A percentile compares a stretch with the other conserved stretches of the same genome.
Evolutionary conservation across 257 asterid genomes (phyloP).

Genomic region (Gynochthodes officinalis): DNA sequence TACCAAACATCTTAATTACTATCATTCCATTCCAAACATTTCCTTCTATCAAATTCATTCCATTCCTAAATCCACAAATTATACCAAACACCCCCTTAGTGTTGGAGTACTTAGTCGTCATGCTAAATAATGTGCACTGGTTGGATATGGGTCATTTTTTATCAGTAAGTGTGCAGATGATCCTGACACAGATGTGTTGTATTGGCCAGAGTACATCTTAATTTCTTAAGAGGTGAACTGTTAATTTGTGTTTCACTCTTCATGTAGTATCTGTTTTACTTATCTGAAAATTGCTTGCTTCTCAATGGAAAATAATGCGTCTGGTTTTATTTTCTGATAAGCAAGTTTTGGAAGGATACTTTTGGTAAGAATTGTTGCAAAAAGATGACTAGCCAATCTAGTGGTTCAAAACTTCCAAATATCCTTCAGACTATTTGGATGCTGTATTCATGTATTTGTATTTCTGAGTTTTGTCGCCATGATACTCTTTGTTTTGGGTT

Average conservation of each 20-base stretch:
- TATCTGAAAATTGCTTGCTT: not conserved
- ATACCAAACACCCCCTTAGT: not conserved
- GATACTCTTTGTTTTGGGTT: not conserved
- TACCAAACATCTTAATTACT: no score
- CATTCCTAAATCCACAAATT: no score
- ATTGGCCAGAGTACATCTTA: not conserved
- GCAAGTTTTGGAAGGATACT: not conserved
- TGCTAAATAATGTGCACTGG: not conserved
- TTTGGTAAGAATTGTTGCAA: not conserved
- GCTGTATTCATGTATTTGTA: not conserved
- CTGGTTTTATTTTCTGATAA: not conserved
- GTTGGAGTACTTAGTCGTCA: not conserved
- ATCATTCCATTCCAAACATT: no score
- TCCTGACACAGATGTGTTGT: not conserved
- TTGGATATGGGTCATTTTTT: not conserved
- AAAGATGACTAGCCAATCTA: not conserved
- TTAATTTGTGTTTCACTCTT: not conserved
- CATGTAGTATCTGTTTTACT: not conserved
- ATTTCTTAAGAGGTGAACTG: not conserved
- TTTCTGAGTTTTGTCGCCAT: not conserved
- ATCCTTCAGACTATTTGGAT: not conserved
- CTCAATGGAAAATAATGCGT: not conserved
- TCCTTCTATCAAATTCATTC: no score
- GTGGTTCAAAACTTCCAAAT: not conserved
- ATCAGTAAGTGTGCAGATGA: not conserved